These are phyloP conservation scores for Crassisporium funariophilum DNA, from an alignment of 768 basidiomycete species.

Conservation along the genomic window DNA sequence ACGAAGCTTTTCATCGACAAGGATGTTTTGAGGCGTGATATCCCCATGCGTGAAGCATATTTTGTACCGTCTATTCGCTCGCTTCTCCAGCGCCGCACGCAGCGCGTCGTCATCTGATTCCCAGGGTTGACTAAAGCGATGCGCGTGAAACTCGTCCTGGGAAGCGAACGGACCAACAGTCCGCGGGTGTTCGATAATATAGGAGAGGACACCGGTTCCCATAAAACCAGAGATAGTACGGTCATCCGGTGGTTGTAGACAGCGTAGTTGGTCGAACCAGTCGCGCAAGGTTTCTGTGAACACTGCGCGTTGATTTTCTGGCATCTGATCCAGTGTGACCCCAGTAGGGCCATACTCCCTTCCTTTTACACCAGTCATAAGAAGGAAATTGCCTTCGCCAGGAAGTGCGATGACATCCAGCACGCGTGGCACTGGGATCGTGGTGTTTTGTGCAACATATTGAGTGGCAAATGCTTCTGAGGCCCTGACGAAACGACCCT, in stretches of 20 bases:
- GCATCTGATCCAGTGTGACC: constrained; percentile 5
- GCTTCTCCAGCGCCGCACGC: constrained; percentile 5
- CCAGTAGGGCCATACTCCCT: neutral
- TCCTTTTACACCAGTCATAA: constrained; percentile 8
- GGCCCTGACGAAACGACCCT: neutral
- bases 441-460: constrained; percentile 11
- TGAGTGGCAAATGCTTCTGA: constrained; percentile 12
- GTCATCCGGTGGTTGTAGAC: constrained; percentile 9
- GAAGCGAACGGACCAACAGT: constrained; percentile 7
- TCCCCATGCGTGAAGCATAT: constrained; percentile 16
- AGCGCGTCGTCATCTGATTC: constrained; percentile 2
- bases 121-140: constrained; percentile 3
- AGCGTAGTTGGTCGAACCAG: constrained; percentile 10
- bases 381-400: constrained; percentile 4
- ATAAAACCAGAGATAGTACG: constrained; percentile 4
- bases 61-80: constrained; percentile 3
- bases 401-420: constrained; percentile 7
- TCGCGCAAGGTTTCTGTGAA: constrained; percentile 6
- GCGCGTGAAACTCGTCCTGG: constrained; percentile 10
- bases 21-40: constrained; percentile 14
- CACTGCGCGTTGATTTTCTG: constrained; percentile 1
- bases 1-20: constrained; percentile 11
- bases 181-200: neutral
- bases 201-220: neutral
- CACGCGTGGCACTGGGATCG: constrained; percentile 12